These are phyloP conservation scores for Dothistroma pini DNA, from an alignment of 2,329 filamentous ascomycete genomes.

Conservation along the genomic window DNA sequence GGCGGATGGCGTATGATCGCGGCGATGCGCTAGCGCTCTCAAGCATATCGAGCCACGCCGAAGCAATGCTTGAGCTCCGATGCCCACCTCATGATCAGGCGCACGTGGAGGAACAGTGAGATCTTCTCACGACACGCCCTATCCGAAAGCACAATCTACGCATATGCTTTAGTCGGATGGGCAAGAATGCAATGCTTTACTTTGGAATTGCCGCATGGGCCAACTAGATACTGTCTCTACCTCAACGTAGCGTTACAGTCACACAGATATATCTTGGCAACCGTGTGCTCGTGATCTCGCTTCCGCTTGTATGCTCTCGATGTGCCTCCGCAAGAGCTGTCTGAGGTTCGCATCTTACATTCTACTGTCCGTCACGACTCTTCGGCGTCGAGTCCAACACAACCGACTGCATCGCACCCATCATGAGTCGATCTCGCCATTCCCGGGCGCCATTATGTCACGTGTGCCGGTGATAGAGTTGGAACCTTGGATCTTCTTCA, in stretches of 20 bases:
- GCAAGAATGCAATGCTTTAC: slow-evolving; percentile 5
- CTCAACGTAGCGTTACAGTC: background rate
- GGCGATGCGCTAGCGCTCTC: background rate
- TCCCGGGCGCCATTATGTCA: background rate
- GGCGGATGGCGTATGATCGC: background rate
- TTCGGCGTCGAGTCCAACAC: background rate
- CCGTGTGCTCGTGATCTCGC: background rate
- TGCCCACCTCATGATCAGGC: background rate
- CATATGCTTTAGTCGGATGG: slow-evolving; percentile 5
- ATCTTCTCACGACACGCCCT: background rate
- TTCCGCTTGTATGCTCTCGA: background rate
- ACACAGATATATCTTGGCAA: slow-evolving; percentile 2
- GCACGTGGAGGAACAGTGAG: background rate
- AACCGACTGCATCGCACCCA: background rate
- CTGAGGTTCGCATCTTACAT: background rate
- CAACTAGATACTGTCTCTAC: slow-evolving; percentile 10
- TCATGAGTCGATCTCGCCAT: background rate
- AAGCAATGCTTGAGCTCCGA: background rate
- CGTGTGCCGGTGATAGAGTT: background rate
- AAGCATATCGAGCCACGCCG: background rate
- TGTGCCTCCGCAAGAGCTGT: background rate
- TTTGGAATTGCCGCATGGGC: background rate
- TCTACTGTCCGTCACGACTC: background rate
- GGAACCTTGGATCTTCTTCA: background rate
- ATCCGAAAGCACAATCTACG: slow-evolving; percentile 1